Evolutionary conservation across 768 basidiomycete species (phyloP).

Genomic region (Russula griseocarnosa): DNA sequence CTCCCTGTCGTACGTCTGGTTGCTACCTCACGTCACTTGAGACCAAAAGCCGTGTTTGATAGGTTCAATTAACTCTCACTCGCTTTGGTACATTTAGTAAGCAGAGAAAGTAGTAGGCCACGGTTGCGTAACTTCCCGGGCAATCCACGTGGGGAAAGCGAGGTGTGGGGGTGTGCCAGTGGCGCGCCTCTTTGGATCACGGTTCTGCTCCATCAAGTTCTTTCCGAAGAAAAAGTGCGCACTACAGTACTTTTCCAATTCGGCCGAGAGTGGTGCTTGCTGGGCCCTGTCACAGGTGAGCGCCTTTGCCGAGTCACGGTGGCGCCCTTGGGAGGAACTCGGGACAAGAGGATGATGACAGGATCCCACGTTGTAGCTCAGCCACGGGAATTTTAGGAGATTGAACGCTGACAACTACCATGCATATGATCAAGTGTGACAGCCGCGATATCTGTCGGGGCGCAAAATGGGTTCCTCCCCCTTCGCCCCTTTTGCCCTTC

Average conservation of each 20-base stretch:
- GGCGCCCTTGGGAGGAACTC: slow-evolving; percentile 13
- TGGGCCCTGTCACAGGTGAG: too few species aligned
- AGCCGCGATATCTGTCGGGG: not conserved
- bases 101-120: not conserved
- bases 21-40: slow-evolving; percentile 13
- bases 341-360: not conserved
- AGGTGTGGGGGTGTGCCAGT: not conserved
- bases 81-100: not conserved
- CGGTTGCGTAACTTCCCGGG: not conserved
- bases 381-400: slow-evolving; percentile 15
- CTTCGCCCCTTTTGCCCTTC: not conserved
- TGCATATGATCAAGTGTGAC: slow-evolving; percentile 7
- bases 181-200: not conserved
- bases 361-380: slow-evolving; percentile 7
- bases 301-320: not conserved
- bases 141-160: slow-evolving; percentile 10
- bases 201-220: not conserved
- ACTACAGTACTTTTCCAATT: not conserved
- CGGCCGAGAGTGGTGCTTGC: not conserved
- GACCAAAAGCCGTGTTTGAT: not conserved
- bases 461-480: slow-evolving; percentile 4
- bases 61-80: not conserved
- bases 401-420: not conserved
- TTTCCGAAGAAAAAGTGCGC: not conserved
- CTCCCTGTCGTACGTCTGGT: slow-evolving; percentile 13